These are phyloP conservation scores for Primulina eburnea DNA, from an alignment of 257 asterid species.

Conservation along the genomic window DNA sequence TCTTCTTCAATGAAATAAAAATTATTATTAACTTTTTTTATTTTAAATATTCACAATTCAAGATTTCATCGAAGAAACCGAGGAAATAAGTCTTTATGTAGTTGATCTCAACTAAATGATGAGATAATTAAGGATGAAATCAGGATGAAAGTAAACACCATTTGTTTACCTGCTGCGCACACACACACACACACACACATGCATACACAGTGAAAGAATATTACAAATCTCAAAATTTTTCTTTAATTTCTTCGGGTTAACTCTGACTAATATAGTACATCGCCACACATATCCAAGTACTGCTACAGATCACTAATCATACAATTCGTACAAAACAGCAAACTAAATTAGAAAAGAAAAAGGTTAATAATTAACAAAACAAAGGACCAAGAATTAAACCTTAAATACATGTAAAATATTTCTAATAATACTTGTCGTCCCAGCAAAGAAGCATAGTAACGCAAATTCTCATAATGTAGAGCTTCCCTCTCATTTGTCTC, in stretches of 20 bases:
- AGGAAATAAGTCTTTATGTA: too few relatives aligned
- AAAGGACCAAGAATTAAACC: not conserved
- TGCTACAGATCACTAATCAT: not conserved
- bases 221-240: too few relatives aligned
- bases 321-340: not conserved
- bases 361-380: not conserved
- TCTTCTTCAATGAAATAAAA: too few relatives aligned
- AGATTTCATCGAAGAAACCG: too few relatives aligned
- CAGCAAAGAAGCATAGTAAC: constrained; percentile 47
- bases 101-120: too few relatives aligned
- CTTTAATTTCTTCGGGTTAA: not conserved
- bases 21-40: too few relatives aligned
- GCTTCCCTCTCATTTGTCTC: constrained; percentile 43
- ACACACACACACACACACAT: not conserved
- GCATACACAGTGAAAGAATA: not conserved
- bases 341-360: not conserved
- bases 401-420: not conserved
- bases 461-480: constrained; percentile 44
- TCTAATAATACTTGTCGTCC: constrained; percentile 34
- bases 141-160: not conserved
- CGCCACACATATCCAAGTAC: too few relatives aligned
- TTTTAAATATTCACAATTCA: too few relatives aligned
- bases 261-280: too few relatives aligned
- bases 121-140: too few relatives aligned
- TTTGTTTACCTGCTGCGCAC: not conserved